A percentile compares a stretch with the other conserved stretches of the same genome.
Conservation (phyloP, 202 grass and related monocot species). For the Dendrocalamus latiflorus region DNA sequence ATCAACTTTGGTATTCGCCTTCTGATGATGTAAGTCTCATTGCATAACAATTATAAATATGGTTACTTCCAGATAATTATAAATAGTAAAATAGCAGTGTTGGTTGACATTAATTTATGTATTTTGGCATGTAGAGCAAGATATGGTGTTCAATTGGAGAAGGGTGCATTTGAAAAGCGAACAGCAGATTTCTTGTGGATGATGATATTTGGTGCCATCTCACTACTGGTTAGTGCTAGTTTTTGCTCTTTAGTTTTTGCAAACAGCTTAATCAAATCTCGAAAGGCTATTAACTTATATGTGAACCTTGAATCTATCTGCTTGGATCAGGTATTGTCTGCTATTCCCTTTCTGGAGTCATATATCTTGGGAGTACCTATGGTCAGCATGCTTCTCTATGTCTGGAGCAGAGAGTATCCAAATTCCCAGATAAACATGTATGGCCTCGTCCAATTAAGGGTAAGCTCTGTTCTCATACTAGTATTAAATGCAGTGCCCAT, state of each 20-base stretch:
- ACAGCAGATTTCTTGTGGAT: conserved; percentile 97
- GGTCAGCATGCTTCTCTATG: no score
- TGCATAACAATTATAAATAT: background rate
- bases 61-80: background rate
- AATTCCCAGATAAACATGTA: conserved; percentile 88
- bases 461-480: conserved; percentile 20
- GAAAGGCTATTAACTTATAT: background rate
- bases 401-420: conserved; percentile 88
- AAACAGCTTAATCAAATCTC: background rate
- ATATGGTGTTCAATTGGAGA: conserved; percentile 91
- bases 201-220: conserved; percentile 89
- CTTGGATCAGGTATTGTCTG: conserved; percentile 59
- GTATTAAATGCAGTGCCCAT: background rate
- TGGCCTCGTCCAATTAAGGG: conserved; percentile 77
- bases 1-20: conserved; percentile 92
- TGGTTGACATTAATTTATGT: conserved; percentile 24
- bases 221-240: conserved; percentile 57
- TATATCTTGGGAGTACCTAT: conserved; percentile 55
- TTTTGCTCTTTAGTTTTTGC: background rate
- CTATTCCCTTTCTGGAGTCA: conserved; percentile 39
- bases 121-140: conserved; percentile 69
- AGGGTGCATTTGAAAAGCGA: conserved; percentile 71
- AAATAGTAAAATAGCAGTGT: background rate
- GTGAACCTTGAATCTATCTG: background rate
- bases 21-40: conserved; percentile 80